A percentile compares a stretch with the other conserved stretches of the same genome.
Conservation (phyloP, 106 monocot genomes). For the Platanthera zijinensis region DNA sequence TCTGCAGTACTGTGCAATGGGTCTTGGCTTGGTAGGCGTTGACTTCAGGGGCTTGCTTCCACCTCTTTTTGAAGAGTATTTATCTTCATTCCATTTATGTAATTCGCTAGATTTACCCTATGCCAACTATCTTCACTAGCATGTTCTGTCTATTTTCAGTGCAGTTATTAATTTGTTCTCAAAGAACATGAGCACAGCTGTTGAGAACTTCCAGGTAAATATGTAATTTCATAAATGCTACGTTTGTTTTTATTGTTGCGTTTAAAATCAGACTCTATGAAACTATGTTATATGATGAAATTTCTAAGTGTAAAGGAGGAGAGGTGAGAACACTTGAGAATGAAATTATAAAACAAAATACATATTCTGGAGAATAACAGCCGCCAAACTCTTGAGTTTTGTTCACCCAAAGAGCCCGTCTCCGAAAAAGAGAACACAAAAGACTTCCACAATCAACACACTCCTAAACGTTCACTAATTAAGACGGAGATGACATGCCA, state of each 20-base stretch:
- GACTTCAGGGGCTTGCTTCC: slow-evolving; percentile 94
- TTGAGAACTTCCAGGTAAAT: slow-evolving; percentile 94
- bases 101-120: neutral
- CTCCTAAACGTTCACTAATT: too few relatives aligned
- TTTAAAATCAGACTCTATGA: too few relatives aligned
- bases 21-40: slow-evolving; percentile 97
- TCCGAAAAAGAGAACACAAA: too few relatives aligned
- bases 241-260: neutral
- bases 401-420: too few relatives aligned
- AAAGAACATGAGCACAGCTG: slow-evolving; percentile 83
- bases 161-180: slow-evolving; percentile 92
- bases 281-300: too few relatives aligned
- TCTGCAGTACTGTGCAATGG: slow-evolving; percentile 94
- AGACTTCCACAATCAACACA: too few relatives aligned
- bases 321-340: too few relatives aligned
- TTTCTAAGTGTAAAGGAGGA: too few relatives aligned
- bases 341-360: too few relatives aligned
- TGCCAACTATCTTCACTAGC: slow-evolving; percentile 11
- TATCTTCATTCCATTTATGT: neutral
- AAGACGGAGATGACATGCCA: too few relatives aligned
- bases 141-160: slow-evolving; percentile 49
- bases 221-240: neutral
- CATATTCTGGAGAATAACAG: too few relatives aligned
- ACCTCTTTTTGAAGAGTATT: slow-evolving; percentile 94
- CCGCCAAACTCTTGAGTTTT: too few relatives aligned